A percentile compares a stretch with the other conserved stretches of the same genome.
phyloP scores from a whole-genome alignment of 495 filamentous ascomycete species.

The Paragyromitra xinjiangensis region DNA sequence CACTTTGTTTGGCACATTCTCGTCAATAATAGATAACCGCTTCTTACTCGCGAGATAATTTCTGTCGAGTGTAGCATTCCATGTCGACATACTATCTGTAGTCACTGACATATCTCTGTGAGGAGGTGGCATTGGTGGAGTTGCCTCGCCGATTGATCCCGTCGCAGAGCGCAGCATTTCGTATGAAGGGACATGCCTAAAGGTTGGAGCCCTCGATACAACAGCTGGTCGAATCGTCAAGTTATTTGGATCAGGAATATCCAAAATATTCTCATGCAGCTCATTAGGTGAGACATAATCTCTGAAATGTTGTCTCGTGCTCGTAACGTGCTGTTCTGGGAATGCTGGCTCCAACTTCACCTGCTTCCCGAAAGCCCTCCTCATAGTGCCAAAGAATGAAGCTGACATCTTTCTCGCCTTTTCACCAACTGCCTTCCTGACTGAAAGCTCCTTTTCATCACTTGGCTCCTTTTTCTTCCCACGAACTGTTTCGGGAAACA shows the following conservation, averaged over 20 bases:
- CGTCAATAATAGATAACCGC: constrained; percentile 50
- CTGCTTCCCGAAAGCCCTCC: constrained; percentile 50
- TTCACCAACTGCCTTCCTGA: constrained; percentile 46
- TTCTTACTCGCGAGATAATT: constrained; percentile 33
- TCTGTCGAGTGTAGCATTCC: constrained; percentile 48
- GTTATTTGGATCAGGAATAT: constrained; percentile 52
- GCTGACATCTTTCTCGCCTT: constrained; percentile 55
- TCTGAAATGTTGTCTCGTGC: constrained; percentile 50
- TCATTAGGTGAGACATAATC: constrained; percentile 54
- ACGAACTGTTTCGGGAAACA: constrained; percentile 51
- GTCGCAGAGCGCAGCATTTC: constrained; percentile 54
- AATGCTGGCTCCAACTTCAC: constrained; percentile 50
- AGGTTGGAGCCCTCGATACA: constrained; percentile 51
- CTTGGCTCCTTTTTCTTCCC: constrained; percentile 48
- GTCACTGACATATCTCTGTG: constrained; percentile 31
- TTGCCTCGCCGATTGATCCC: constrained; percentile 51
- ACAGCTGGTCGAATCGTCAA: constrained; percentile 49
- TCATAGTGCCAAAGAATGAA: constrained; percentile 56
- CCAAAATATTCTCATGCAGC: constrained; percentile 37
- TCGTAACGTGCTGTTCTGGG: constrained; percentile 55
- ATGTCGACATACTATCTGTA: constrained; percentile 49
- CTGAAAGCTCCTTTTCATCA: constrained; percentile 30
- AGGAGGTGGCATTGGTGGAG: constrained; percentile 33
- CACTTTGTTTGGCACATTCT: constrained; percentile 43
- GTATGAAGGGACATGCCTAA: constrained; percentile 53